Percentiles rank a stretch among this genome's conserved stretches.
Conservation (phyloP, 148 eudicot genomes). For the Euryodendron excelsum region DNA sequence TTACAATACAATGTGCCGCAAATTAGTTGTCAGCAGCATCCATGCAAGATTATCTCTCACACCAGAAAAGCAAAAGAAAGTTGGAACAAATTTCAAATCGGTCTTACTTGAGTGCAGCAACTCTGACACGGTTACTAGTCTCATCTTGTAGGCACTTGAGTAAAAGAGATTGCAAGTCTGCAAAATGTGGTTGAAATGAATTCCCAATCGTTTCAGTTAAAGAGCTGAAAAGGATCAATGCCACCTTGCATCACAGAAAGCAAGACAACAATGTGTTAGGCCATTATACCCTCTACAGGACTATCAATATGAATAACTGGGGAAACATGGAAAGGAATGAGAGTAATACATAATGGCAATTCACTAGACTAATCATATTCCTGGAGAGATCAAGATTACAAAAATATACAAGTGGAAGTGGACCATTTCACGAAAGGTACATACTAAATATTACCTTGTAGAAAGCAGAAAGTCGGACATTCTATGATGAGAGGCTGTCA, state of each 20-base stretch:
- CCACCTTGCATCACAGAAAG: conserved; percentile 56
- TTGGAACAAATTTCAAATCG: conserved; percentile 2
- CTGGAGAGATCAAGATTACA: no score
- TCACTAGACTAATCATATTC: neutral
- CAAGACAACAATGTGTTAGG: conserved; percentile 27
- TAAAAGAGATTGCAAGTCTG: conserved; percentile 75
- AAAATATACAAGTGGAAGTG: neutral
- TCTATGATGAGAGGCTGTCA: neutral
- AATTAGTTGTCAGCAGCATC: neutral
- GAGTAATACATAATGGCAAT: neutral
- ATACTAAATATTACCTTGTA: neutral
- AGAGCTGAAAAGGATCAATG: conserved; percentile 91
- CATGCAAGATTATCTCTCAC: conserved; percentile 4
- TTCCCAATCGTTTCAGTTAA: conserved; percentile 92
- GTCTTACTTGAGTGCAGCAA: conserved; percentile 91
- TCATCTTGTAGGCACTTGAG: conserved; percentile 89
- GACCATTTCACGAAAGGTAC: neutral
- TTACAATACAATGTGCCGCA: conserved; percentile 16
- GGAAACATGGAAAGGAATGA: neutral
- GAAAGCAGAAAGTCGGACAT: neutral
- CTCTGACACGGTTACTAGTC: conserved; percentile 84
- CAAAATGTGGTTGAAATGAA: conserved; percentile 78
- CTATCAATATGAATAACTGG: neutral
- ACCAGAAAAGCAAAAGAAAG: conserved; percentile 1
- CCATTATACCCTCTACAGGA: neutral